Conservation (phyloP, 768 basidiomycete species). For the Sistotremastrum suecicum region DNA sequence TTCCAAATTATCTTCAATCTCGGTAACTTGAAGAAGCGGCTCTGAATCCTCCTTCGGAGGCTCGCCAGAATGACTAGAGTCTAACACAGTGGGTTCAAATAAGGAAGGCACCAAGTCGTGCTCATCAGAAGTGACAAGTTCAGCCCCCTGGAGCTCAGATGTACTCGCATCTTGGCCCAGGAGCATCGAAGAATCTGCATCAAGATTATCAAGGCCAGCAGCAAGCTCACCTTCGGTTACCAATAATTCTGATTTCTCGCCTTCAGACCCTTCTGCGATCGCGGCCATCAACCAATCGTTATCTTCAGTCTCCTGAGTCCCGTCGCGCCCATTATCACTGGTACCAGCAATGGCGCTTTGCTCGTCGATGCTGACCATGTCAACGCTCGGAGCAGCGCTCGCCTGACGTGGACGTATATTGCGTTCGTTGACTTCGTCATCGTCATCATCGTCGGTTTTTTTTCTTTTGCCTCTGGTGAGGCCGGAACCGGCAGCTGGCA, state of each 20-base stretch:
- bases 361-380: background rate
- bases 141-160: no score
- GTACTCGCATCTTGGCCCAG: no score
- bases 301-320: constrained; percentile 44
- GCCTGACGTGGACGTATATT: constrained; percentile 49
- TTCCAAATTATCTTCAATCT: no score
- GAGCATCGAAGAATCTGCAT: constrained; percentile 27
- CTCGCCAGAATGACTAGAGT: no score
- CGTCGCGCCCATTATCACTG: constrained; percentile 1
- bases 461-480: constrained; percentile 71
- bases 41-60: no score
- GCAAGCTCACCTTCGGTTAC: constrained; percentile 10
- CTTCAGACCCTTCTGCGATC: constrained; percentile 54
- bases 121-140: no score
- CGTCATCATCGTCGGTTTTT: constrained; percentile 73
- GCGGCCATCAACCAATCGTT: constrained; percentile 85
- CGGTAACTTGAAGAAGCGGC: no score
- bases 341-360: background rate
- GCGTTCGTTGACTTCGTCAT: constrained; percentile 63
- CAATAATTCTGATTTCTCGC: no score
- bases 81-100: no score
- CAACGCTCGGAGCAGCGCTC: constrained; percentile 57
- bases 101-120: no score
- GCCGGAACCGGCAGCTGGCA: constrained; percentile 35
- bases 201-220: constrained; percentile 25